phyloP scores from a whole-genome alignment of 768 basidiomycete species.

The Galerina sulciceps region DNA sequence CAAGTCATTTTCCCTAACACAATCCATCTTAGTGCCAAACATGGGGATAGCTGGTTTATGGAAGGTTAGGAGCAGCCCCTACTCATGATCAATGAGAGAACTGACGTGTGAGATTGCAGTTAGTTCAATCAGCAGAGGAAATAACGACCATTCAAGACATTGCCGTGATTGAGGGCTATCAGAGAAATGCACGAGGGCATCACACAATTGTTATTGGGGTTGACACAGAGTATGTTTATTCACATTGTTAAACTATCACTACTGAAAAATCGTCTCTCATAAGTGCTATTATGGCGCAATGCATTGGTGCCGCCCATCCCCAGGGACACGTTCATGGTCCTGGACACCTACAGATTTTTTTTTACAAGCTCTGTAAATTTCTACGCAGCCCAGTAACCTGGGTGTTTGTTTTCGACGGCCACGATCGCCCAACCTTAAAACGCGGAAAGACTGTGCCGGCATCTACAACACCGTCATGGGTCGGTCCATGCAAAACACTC shows the following conservation, averaged over 20 bases:
- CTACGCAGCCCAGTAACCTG: not conserved
- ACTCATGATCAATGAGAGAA: no score
- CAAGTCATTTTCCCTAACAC: not conserved
- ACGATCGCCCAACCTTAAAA: constrained; percentile 5
- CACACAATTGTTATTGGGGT: not conserved
- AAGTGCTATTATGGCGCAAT: constrained; percentile 8
- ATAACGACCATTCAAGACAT: not conserved
- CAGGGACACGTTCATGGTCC: not conserved
- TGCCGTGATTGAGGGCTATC: not conserved
- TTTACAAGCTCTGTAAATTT: constrained; percentile 7
- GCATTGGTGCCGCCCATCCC: not conserved
- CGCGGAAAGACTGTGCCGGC: not conserved
- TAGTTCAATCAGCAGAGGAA: not conserved
- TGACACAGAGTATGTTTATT: constrained; percentile 1
- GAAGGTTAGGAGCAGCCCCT: not conserved
- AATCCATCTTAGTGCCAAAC: not conserved
- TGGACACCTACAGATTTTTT: constrained; percentile 2
- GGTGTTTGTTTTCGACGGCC: constrained; percentile 18
- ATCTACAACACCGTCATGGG: not conserved
- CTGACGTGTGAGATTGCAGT: no score
- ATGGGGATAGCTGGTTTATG: constrained; percentile 9
- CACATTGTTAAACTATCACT: not conserved
- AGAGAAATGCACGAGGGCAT: not conserved
- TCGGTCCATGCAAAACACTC: not conserved
- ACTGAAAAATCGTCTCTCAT: not conserved